Conservation (phyloP, 805 yeast species). For the Cyberlindnera lachancei region DNA sequence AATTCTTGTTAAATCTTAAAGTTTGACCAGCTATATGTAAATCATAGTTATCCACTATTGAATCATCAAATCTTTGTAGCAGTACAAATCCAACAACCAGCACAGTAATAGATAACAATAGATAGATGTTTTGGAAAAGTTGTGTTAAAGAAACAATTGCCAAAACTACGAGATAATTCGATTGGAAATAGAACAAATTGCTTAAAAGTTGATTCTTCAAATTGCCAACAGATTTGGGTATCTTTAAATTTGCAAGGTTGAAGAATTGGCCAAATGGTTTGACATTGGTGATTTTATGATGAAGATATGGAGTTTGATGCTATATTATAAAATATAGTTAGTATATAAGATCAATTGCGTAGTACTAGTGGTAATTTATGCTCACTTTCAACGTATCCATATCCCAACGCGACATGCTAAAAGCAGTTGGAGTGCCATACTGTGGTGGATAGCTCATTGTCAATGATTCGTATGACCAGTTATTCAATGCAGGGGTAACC, state of each 20-base stretch:
- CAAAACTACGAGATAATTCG: slow-evolving; percentile 16
- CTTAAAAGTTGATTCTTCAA: slow-evolving; percentile 8
- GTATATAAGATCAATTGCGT: neutral
- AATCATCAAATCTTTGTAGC: slow-evolving; percentile 6
- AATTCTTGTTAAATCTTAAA: slow-evolving; percentile 11
- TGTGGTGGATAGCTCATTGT: slow-evolving; percentile 2
- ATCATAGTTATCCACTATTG: no score
- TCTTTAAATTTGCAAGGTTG: slow-evolving; percentile 8
- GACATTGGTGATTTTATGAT: slow-evolving; percentile 17
- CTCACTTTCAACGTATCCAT: slow-evolving; percentile 7
- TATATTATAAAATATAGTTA: neutral
- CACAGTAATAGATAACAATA: slow-evolving; percentile 7
- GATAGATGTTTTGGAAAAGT: slow-evolving; percentile 14
- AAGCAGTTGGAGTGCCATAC: slow-evolving; percentile 6
- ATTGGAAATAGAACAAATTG: slow-evolving; percentile 17
- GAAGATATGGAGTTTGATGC: slow-evolving; percentile 18
- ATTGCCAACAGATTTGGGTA: slow-evolving; percentile 10
- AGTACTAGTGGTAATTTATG: neutral
- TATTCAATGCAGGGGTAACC: no score
- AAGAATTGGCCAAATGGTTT: slow-evolving; percentile 18
- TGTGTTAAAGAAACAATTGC: slow-evolving; percentile 9
- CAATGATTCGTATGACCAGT: no score
- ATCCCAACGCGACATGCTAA: slow-evolving; percentile 7
- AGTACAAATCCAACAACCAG: slow-evolving; percentile 7
- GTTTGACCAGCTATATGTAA: slow-evolving; percentile 3